These are phyloP conservation scores for Saprolegnia parasitica DNA, from an alignment of 352 stramenopile genomes.

Conservation along the genomic window DNA sequence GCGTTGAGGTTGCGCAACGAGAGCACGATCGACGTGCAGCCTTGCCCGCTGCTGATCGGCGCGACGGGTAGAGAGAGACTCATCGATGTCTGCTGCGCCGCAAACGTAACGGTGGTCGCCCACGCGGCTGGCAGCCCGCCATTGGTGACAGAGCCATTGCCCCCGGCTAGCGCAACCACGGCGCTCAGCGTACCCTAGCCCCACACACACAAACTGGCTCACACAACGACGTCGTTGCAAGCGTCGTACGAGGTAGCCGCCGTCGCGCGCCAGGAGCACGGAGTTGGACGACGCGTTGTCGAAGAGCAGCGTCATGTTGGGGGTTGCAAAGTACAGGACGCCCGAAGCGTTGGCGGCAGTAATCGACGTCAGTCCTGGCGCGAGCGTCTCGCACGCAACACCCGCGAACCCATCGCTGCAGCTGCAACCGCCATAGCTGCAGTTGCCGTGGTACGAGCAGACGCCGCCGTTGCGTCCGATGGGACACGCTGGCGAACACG, in stretches of 20 bases:
- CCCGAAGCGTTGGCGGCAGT: conserved; percentile 24
- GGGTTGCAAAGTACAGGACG: conserved; percentile 44
- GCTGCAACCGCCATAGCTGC: conserved; percentile 46
- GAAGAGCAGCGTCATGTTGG: conserved; percentile 19
- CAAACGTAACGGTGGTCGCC: conserved; percentile 18
- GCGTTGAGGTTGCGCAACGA: neutral
- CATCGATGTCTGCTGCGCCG: neutral
- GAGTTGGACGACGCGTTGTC: conserved; percentile 19
- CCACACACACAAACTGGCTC: neutral
- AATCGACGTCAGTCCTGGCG: neutral
- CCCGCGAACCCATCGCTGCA: conserved; percentile 43
- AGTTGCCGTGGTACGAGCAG: conserved; percentile 55
- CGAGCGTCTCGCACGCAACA: conserved; percentile 41
- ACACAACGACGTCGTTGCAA: neutral
- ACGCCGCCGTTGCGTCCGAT: conserved; percentile 49
- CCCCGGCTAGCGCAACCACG: conserved; percentile 5
- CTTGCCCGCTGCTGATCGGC: neutral
- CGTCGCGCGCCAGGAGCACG: conserved; percentile 13
- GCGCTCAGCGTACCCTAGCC: conserved; percentile 12
- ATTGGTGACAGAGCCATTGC: conserved; percentile 12
- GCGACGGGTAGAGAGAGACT: conserved; percentile 8
- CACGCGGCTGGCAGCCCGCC: conserved; percentile 7
- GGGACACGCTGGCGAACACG: conserved; percentile 41
- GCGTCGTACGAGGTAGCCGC: neutral
- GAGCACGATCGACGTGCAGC: conserved; percentile 9